Evolutionary conservation across 257 asterid genomes (phyloP).

Genomic region (Leonotis leonurus): DNA sequence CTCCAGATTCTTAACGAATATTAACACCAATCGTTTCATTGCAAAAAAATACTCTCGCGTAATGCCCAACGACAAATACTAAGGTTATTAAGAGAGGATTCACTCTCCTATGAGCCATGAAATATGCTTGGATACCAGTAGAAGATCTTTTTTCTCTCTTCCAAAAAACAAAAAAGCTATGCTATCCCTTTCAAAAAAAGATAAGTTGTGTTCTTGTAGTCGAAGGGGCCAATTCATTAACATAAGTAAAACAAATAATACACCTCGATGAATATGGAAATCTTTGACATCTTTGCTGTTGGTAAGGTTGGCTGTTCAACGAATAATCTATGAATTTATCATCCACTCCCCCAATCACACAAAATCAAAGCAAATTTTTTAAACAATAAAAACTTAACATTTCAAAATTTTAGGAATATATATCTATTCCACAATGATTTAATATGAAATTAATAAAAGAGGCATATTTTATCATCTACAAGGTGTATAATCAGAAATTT

Average conservation of each 20-base stretch:
- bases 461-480: neutral
- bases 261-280: neutral
- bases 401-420: neutral
- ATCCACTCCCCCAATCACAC: neutral
- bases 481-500: neutral
- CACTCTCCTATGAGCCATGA: neutral
- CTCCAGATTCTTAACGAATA: neutral
- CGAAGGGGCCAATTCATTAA: no score
- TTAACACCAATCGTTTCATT: neutral
- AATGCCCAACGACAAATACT: neutral
- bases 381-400: neutral
- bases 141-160: neutral
- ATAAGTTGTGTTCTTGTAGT: neutral
- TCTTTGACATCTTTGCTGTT: neutral
- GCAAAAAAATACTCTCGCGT: neutral
- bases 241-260: no score
- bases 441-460: neutral
- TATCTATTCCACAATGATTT: neutral
- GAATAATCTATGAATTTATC: neutral
- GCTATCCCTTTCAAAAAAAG: no score
- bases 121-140: neutral
- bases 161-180: no score
- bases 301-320: neutral
- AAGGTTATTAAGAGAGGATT: neutral
- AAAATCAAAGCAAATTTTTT: neutral